phyloP scores from a whole-genome alignment of 2,329 filamentous ascomycete genomes.

The Ceratocystiopsis brevicomis region DNA sequence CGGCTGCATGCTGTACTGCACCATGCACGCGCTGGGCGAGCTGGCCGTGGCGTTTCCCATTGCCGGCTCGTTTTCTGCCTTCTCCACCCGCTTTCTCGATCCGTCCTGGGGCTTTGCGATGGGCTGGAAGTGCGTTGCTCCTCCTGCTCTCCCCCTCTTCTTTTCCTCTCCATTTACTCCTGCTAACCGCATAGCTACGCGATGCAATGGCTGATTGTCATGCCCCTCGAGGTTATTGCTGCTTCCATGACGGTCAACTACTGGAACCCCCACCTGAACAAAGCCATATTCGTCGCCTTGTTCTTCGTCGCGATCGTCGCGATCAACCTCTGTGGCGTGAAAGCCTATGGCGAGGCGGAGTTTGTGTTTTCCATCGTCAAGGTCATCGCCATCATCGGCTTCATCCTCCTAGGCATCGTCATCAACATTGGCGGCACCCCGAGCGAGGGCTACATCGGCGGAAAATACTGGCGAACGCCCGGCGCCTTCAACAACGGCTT shows the following conservation, averaged over 20 bases:
- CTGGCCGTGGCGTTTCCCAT: slow-evolving; percentile 81
- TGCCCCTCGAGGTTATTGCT: slow-evolving; percentile 74
- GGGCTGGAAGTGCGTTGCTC: slow-evolving; percentile 61
- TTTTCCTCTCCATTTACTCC: too few relatives aligned
- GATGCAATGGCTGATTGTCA: slow-evolving; percentile 66
- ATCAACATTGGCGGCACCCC: slow-evolving; percentile 68
- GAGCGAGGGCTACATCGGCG: slow-evolving; percentile 60
- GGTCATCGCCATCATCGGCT: slow-evolving; percentile 67
- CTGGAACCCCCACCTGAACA: slow-evolving; percentile 48
- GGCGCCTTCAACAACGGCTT: slow-evolving; percentile 76
- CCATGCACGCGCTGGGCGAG: slow-evolving; percentile 79
- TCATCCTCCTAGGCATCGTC: slow-evolving; percentile 74
- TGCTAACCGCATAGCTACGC: slow-evolving; percentile 42
- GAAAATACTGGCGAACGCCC: slow-evolving; percentile 54
- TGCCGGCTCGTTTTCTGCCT: slow-evolving; percentile 79
- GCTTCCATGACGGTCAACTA: slow-evolving; percentile 70
- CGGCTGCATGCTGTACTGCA: slow-evolving; percentile 78
- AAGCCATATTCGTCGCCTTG: slow-evolving; percentile 62
- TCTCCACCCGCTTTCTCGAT: slow-evolving; percentile 80
- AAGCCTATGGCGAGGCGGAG: slow-evolving; percentile 77
- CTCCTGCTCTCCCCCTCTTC: too few relatives aligned
- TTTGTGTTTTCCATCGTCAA: slow-evolving; percentile 79
- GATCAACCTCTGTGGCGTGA: slow-evolving; percentile 80
- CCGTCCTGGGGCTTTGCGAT: slow-evolving; percentile 91
- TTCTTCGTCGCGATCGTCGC: slow-evolving; percentile 58